Conservation (phyloP, 768 basidiomycete species). For the Boletus subcaerulescens region DNA sequence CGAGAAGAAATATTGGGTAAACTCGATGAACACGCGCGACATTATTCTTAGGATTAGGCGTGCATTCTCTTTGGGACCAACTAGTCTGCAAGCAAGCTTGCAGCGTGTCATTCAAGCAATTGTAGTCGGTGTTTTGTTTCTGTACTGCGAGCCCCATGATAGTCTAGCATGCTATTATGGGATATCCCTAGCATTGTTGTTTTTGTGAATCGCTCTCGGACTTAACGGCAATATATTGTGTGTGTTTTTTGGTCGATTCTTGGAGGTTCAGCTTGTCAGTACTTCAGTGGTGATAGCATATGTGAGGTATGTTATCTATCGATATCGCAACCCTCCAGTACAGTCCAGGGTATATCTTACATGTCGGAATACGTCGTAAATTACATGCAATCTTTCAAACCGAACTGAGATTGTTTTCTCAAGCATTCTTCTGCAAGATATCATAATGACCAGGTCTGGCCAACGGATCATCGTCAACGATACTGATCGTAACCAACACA, state of each 20-base stretch:
- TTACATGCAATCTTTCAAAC: not conserved
- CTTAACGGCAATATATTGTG: too few species aligned
- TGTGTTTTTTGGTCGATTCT: too few species aligned
- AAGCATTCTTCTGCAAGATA: constrained; percentile 38
- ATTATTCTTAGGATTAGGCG: not conserved
- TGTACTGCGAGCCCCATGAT: too few species aligned
- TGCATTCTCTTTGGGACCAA: too few species aligned
- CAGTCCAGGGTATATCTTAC: constrained; percentile 8
- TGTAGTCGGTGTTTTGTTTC: not conserved
- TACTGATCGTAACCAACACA: not conserved
- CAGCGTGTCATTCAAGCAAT: not conserved
- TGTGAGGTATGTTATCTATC: too few species aligned
- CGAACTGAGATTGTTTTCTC: not conserved
- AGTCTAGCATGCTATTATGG: too few species aligned
- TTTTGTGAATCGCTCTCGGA: too few species aligned
- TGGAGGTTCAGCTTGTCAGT: too few species aligned
- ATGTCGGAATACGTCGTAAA: constrained; percentile 6
- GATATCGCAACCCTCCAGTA: not conserved
- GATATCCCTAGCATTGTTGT: too few species aligned
- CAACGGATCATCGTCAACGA: constrained; percentile 1
- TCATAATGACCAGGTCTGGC: constrained; percentile 87
- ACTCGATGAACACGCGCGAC: constrained; percentile 37
- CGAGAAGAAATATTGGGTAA: constrained; percentile 40
- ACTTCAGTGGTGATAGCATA: too few species aligned
- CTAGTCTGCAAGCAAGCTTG: too few species aligned